A percentile compares a stretch with the other conserved stretches of the same genome.
Conservation (phyloP, 306 rosid genomes). For the Begonia masoniana region DNA sequence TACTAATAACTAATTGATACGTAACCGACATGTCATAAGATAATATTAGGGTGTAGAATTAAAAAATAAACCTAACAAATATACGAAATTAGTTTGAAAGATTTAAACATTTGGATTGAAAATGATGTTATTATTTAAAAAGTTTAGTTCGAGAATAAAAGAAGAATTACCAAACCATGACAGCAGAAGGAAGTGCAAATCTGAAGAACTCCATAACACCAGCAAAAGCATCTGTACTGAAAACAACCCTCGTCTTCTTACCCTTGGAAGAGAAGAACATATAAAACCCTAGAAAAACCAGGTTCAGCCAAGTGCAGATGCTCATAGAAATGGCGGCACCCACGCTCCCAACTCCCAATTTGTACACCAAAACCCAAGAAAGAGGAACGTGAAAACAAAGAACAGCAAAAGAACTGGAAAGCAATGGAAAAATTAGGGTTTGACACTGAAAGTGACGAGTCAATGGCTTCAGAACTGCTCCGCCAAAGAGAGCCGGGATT, state of each 20-base stretch:
- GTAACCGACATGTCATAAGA: too few species aligned
- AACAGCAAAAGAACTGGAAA: not conserved
- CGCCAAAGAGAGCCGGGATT: slow-evolving; percentile 9
- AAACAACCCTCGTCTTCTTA: not conserved
- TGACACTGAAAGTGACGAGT: slow-evolving; percentile 6
- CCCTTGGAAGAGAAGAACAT: not conserved
- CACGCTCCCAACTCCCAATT: not conserved
- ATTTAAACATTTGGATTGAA: too few species aligned
- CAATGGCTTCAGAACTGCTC: slow-evolving; percentile 4
- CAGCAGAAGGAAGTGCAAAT: slow-evolving; percentile 6
- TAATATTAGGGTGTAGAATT: too few species aligned
- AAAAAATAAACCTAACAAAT: too few species aligned
- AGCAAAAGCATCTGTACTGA: slow-evolving; percentile 2
- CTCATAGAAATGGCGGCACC: slow-evolving; percentile 7
- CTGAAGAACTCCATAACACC: slow-evolving; percentile 6
- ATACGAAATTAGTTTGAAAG: too few species aligned
- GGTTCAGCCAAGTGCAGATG: slow-evolving; percentile 6
- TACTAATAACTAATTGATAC: too few species aligned
- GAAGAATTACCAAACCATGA: slow-evolving; percentile 8
- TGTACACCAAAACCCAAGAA: slow-evolving; percentile 8
- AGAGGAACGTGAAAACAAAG: slow-evolving; percentile 4
- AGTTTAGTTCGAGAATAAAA: too few species aligned
- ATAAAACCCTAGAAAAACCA: not conserved
- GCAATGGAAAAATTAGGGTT: slow-evolving; percentile 9
- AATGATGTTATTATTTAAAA: too few species aligned